Evolutionary conservation across 2,329 filamentous ascomycete genomes (phyloP).

Genomic region (Pseudogymnoascus sp.): DNA sequence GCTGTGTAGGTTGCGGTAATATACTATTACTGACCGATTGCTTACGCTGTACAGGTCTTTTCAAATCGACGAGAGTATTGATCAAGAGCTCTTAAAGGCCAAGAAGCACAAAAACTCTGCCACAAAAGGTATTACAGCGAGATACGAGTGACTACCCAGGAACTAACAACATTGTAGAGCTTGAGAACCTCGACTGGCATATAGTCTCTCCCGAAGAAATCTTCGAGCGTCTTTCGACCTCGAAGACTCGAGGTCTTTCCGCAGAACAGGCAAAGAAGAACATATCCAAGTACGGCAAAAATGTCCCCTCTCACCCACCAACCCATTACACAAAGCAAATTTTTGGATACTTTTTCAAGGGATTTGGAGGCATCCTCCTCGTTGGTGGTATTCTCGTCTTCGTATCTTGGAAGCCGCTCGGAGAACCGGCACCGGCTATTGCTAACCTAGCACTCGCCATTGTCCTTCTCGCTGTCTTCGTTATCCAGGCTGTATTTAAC

Average conservation of each 20-base stretch:
- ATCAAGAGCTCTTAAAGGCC: constrained; percentile 36
- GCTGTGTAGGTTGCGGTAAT: constrained; percentile 36
- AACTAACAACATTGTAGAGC: constrained; percentile 37
- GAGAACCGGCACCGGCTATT: constrained; percentile 55
- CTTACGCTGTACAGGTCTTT: constrained; percentile 32
- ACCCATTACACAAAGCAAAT: constrained; percentile 53
- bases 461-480: constrained; percentile 63
- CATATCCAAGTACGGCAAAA: constrained; percentile 56
- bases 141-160: neutral
- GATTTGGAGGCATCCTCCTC: constrained; percentile 67
- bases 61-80: constrained; percentile 49
- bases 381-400: constrained; percentile 66
- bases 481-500: constrained; percentile 64
- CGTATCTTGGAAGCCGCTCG: constrained; percentile 69
- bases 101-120: constrained; percentile 38
- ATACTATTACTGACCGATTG: neutral
- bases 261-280: constrained; percentile 49
- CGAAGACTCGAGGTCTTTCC: constrained; percentile 52
- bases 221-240: constrained; percentile 52
- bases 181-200: constrained; percentile 63
- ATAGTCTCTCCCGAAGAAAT: constrained; percentile 51
- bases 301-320: constrained; percentile 59
- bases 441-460: constrained; percentile 70
- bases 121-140: constrained; percentile 34
- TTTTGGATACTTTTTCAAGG: constrained; percentile 68